These are phyloP conservation scores for Stentor coeruleus DNA, from an alignment of 73 alveolate genomes.

Conservation along the genomic window DNA sequence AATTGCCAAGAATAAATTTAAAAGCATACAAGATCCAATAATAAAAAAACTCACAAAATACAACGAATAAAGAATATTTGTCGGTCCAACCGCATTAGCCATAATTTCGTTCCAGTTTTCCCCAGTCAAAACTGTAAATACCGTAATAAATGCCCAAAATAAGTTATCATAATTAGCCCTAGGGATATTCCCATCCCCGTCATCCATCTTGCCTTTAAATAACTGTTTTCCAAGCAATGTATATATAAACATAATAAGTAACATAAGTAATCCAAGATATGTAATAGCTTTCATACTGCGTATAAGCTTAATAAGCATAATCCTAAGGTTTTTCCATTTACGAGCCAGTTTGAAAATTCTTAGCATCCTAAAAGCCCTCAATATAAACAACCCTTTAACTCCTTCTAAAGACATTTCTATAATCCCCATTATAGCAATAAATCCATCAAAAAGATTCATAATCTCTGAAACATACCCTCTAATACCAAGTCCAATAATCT, in stretches of 20 bases:
- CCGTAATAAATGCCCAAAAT: constrained; percentile 33
- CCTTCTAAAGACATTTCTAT: neutral
- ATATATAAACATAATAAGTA: constrained; percentile 34
- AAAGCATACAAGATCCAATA: neutral
- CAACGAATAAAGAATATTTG: constrained; percentile 18
- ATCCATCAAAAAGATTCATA: constrained; percentile 30
- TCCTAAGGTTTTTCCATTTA: constrained; percentile 33
- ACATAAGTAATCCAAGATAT: constrained; percentile 35
- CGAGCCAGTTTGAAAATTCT: constrained; percentile 51
- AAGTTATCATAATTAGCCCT: constrained; percentile 32
- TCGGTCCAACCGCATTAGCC: constrained; percentile 35
- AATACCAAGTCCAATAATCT: constrained; percentile 30
- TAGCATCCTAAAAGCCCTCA: constrained; percentile 51
- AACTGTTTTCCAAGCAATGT: constrained; percentile 47
- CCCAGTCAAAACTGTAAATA: constrained; percentile 42
- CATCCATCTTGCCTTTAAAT: constrained; percentile 34
- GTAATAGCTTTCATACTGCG: constrained; percentile 20
- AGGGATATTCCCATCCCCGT: constrained; percentile 34
- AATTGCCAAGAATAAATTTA: neutral
- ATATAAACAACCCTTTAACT: constrained; percentile 7
- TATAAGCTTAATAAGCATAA: neutral
- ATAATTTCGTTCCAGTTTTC: constrained; percentile 49
- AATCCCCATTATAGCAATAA: constrained; percentile 26
- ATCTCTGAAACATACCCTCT: constrained; percentile 28
- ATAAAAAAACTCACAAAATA: neutral